Evolutionary conservation across 2,329 filamentous ascomycete species (phyloP), one percentile per base, ranked within the genome.

Genomic region (Colletotrichum viniferum): DNA sequence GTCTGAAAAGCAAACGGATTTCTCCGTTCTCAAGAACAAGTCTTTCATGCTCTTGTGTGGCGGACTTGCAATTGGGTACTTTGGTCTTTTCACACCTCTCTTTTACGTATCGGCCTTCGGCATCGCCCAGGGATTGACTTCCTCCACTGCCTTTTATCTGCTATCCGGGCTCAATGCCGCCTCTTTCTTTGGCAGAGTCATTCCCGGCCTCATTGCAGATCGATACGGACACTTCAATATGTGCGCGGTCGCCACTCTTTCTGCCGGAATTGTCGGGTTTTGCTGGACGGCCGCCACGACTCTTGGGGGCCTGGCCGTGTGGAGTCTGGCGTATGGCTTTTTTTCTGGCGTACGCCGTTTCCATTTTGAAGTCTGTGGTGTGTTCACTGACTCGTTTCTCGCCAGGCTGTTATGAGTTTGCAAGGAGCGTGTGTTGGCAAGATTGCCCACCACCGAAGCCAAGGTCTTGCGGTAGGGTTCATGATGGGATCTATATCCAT

Each of bases 121-220:
- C 10, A 84, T 89, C 12, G 80, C 85, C 0, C 82, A 83, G 0
- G 82, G 84, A 8, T 87, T 91, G 67, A 87, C 89, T 7, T 82
- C 84, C 16, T 83, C 87, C 13, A 82, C 92, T 1, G 89, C 89
- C 1, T 92, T 92, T 80, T 93, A 93, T 80, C 86, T 93, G 48
- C 84, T 93, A 7, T 87, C 91, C 18, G 89, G 93, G 76, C 85
- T 93, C 79, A 93, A 93, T 79, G 88, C 87, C 2, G 89, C 90
- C 30, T 90, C 88, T 1, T 85, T 87, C 4, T 84, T 87, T 32
- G 90, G 90, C 5, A 87, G 90, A 63, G 86, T 90, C 77, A 77
- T 88, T 4, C 89, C 90, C 1, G 88, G 88, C 61, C 83, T 89
- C 69, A 77, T 90, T 26, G 89, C 88, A 13, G 89, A 91, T 77